Evolutionary conservation across 108 stramenopile genomes (phyloP).

Genomic region (Pseudonitzschia multistriata): DNA sequence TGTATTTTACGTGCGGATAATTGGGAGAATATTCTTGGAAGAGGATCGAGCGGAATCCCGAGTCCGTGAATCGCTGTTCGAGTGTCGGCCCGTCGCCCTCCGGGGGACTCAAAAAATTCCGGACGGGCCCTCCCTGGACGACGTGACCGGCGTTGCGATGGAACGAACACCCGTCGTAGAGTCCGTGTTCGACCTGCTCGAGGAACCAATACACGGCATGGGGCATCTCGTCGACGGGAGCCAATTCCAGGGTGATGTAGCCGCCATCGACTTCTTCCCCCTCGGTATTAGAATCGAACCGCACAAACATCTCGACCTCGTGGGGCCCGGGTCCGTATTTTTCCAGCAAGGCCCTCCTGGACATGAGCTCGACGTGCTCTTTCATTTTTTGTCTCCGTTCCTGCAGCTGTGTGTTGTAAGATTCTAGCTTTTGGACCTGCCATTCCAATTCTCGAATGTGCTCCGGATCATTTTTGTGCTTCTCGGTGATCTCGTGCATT

Average conservation of each 20-base stretch:
- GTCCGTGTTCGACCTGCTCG: slow-evolving; percentile 66
- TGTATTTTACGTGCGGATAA: slow-evolving; percentile 72
- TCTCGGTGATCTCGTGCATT: background rate
- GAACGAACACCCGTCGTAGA: slow-evolving; percentile 73
- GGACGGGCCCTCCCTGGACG: slow-evolving; percentile 64
- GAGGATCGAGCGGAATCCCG: slow-evolving; percentile 31
- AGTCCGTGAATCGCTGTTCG: slow-evolving; percentile 40
- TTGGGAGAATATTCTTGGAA: slow-evolving; percentile 85
- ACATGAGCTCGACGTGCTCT: slow-evolving; percentile 23
- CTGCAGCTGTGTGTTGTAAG: slow-evolving; percentile 3
- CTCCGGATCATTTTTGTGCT: background rate
- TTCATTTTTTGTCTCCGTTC: slow-evolving; percentile 24
- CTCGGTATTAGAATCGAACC: slow-evolving; percentile 41
- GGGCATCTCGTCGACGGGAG: slow-evolving; percentile 75
- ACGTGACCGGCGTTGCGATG: slow-evolving; percentile 80
- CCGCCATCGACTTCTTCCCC: slow-evolving; percentile 29
- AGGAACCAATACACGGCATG: slow-evolving; percentile 79
- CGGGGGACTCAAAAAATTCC: slow-evolving; percentile 39
- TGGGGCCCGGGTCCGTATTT: slow-evolving; percentile 72
- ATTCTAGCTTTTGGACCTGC: background rate
- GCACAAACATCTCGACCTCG: slow-evolving; percentile 61
- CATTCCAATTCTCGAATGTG: background rate
- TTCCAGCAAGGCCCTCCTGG: slow-evolving; percentile 22
- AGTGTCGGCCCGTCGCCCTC: slow-evolving; percentile 8
- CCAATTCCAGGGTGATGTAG: slow-evolving; percentile 62